phyloP scores from a whole-genome alignment of 2,329 filamentous ascomycete genomes.

The Microcyclosporella mali region DNA sequence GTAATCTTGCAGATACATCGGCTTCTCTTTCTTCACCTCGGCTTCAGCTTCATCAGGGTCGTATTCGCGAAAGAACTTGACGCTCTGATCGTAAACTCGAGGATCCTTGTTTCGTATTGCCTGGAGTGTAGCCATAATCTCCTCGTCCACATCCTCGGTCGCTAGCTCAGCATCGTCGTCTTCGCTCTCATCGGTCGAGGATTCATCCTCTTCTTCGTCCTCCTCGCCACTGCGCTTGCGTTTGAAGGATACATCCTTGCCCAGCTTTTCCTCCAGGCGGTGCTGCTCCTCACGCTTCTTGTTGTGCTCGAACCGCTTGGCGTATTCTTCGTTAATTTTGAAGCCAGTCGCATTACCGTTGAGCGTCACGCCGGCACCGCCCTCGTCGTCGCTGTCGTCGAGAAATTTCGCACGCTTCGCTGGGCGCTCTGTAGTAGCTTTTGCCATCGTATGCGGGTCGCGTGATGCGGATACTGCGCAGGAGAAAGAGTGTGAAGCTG shows the following conservation, averaged over 20 bases:
- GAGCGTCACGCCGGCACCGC: constrained; percentile 22
- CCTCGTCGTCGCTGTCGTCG: constrained; percentile 21
- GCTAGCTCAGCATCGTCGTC: constrained; percentile 85
- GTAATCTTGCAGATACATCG: constrained; percentile 81
- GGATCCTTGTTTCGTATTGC: constrained; percentile 90
- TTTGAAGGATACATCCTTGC: constrained; percentile 34
- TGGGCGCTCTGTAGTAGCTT: constrained; percentile 11
- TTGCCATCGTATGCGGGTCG: neutral
- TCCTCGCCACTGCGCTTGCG: constrained; percentile 29
- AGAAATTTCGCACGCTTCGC: constrained; percentile 31
- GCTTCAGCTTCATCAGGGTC: constrained; percentile 45
- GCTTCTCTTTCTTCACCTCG: constrained; percentile 59
- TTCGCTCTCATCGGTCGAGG: constrained; percentile 67
- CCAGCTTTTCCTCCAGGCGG: constrained; percentile 79
- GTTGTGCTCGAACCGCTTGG: constrained; percentile 87
- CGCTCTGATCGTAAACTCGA: constrained; percentile 73
- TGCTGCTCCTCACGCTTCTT: constrained; percentile 90
- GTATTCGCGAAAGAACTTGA: constrained; percentile 68
- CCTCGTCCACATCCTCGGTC: constrained; percentile 75
- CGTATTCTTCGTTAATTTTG: constrained; percentile 87
- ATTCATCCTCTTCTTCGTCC: constrained; percentile 54
- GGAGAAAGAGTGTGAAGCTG: neutral
- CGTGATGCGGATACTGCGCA: too few species aligned
- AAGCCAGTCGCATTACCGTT: constrained; percentile 36
- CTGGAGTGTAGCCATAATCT: constrained; percentile 79